Conservation (phyloP, 2,329 filamentous ascomycete species). For the Daldinia eschscholtzii region DNA sequence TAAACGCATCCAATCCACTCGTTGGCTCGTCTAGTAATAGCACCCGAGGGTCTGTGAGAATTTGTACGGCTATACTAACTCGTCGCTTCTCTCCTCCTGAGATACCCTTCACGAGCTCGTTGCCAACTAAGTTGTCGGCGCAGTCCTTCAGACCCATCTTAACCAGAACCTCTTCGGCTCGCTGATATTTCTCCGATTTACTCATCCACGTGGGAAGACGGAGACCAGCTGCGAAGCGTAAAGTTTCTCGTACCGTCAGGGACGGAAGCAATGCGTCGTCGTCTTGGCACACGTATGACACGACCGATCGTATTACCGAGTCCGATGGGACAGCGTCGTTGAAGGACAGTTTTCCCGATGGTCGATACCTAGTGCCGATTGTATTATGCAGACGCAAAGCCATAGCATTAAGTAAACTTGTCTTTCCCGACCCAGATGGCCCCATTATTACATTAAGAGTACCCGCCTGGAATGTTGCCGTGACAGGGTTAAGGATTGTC, state of each 20-base stretch:
- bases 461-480: conserved; percentile 75
- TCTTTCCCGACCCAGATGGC: conserved; percentile 82
- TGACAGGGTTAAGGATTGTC: conserved; percentile 75
- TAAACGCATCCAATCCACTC: conserved; percentile 82
- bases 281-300: conserved; percentile 83
- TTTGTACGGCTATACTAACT: conserved; percentile 82
- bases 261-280: conserved; percentile 81
- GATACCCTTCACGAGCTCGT: conserved; percentile 80
- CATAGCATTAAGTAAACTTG: conserved; percentile 79
- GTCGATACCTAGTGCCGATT: conserved; percentile 70
- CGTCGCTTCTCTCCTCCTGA: conserved; percentile 84
- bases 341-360: conserved; percentile 74
- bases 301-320: conserved; percentile 77
- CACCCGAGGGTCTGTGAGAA: conserved; percentile 79
- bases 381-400: conserved; percentile 74
- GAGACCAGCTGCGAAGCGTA: conserved; percentile 77
- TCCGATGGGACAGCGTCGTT: conserved; percentile 77
- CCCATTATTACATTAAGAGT: conserved; percentile 84
- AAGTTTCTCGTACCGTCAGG: conserved; percentile 80
- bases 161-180: conserved; percentile 77
- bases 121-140: conserved; percentile 79
- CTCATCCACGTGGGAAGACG: conserved; percentile 79
- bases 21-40: conserved; percentile 82
- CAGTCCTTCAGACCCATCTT: conserved; percentile 85
- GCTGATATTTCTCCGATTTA: conserved; percentile 72